These are phyloP conservation scores for Cordyceps tenuipes DNA, from an alignment of 2,329 filamentous ascomycete species.

Conservation along the genomic window DNA sequence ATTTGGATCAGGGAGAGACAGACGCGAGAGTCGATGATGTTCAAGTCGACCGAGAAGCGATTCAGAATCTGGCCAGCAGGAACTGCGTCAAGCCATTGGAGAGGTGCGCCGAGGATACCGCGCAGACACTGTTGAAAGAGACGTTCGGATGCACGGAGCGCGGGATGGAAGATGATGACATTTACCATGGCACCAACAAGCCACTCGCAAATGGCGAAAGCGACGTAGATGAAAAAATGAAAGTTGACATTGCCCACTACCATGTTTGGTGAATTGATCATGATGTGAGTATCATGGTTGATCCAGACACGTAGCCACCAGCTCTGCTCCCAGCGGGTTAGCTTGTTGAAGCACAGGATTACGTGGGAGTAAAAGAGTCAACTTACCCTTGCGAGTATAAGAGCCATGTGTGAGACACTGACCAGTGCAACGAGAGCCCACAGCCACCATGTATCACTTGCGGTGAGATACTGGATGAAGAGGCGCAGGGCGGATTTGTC, in stretches of 20 bases:
- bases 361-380: not conserved
- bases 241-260: not conserved
- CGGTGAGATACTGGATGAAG: not conserved
- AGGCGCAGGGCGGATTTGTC: not conserved
- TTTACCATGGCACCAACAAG: not conserved
- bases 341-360: not conserved
- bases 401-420: not conserved
- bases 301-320: not conserved
- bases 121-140: not conserved
- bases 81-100: constrained; percentile 32
- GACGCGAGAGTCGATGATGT: constrained; percentile 26
- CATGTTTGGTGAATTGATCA: not conserved
- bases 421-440: not conserved
- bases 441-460: not conserved
- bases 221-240: not conserved
- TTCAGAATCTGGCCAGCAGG: constrained; percentile 35
- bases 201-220: not conserved
- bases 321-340: not conserved
- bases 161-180: not conserved
- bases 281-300: not conserved
- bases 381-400: not conserved
- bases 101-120: constrained; percentile 22
- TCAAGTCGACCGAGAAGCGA: constrained; percentile 33
- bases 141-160: not conserved
- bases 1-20: not conserved